These are phyloP conservation scores for Ogataea hybrid DNA, from an alignment of 1,139 yeast genomes.

Conservation along the genomic window DNA sequence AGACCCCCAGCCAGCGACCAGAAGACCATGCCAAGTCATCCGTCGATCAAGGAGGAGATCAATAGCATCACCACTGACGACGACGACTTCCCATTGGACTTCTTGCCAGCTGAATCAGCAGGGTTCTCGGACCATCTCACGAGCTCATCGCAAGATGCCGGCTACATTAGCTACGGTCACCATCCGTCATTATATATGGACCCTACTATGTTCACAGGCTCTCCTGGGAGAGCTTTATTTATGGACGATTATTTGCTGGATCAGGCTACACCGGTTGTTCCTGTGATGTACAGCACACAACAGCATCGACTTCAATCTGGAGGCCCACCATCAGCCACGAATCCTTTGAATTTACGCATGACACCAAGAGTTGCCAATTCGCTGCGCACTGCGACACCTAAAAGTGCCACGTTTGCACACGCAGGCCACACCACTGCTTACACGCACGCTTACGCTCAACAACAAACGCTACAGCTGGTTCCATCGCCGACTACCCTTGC, in stretches of 20 bases:
- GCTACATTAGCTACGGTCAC: constrained; percentile 20
- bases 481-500: constrained; percentile 17
- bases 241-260: constrained; percentile 25
- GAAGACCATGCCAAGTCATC: not conserved
- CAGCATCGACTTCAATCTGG: constrained; percentile 15
- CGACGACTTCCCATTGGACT: constrained; percentile 71
- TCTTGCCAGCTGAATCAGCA: constrained; percentile 37
- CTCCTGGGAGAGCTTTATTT: constrained; percentile 21
- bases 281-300: constrained; percentile 22
- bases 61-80: constrained; percentile 33
- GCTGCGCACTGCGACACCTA: constrained; percentile 14
- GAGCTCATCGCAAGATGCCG: constrained; percentile 40
- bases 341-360: constrained; percentile 26
- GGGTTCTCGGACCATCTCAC: constrained; percentile 41
- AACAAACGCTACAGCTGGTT: constrained; percentile 12
- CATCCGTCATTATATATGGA: constrained; percentile 23
- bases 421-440: constrained; percentile 15
- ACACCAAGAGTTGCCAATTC: constrained; percentile 24
- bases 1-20: constrained; percentile 11
- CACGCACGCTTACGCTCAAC: constrained; percentile 9
- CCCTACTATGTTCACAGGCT: constrained; percentile 24
- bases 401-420: constrained; percentile 15
- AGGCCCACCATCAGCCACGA: constrained; percentile 14
- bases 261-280: constrained; percentile 30
- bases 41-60: constrained; percentile 12